Conservation (phyloP, 768 basidiomycete species). For the Boletellus emodensis region DNA sequence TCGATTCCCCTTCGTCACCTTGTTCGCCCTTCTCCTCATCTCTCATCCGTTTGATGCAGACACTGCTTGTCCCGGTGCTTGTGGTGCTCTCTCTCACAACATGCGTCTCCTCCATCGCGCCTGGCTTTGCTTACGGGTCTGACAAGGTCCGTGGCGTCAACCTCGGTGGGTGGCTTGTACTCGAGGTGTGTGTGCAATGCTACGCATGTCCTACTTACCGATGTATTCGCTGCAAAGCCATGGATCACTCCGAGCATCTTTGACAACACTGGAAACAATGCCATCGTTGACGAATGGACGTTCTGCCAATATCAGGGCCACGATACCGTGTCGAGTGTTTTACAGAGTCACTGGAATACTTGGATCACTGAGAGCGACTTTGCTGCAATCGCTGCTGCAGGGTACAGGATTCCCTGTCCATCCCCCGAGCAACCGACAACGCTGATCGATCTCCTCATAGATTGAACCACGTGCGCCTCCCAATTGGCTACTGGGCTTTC, state of each 20-base stretch:
- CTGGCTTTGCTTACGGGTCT: conserved; percentile 69
- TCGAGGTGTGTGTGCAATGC: conserved; percentile 38
- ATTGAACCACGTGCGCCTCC: conserved; percentile 77
- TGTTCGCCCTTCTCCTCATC: conserved; percentile 52
- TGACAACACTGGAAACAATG: conserved; percentile 46
- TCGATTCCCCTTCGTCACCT: not conserved
- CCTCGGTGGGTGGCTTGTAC: conserved; percentile 64
- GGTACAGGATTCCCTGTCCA: conserved; percentile 38
- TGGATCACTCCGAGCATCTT: conserved; percentile 81
- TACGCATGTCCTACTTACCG: conserved; percentile 17
- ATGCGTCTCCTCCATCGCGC: conserved; percentile 35
- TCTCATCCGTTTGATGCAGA: conserved; percentile 32
- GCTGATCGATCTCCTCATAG: conserved; percentile 33
- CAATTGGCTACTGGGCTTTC: conserved; percentile 90
- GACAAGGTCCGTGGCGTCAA: conserved; percentile 80
- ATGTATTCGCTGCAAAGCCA: conserved; percentile 50
- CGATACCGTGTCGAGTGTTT: conserved; percentile 43
- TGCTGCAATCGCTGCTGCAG: conserved; percentile 65
- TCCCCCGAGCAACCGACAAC: not conserved
- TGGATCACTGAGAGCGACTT: conserved; percentile 87
- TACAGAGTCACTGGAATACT: conserved; percentile 72
- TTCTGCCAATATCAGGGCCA: conserved; percentile 61
- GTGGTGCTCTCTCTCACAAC: conserved; percentile 27
- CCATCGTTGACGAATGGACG: conserved; percentile 76
- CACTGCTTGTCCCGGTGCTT: conserved; percentile 17